Percentiles rank a stretch among this genome's conserved stretches.
phyloP scores from a whole-genome alignment of 176 grass and related monocot genomes.

The Musa schizocarpa region DNA sequence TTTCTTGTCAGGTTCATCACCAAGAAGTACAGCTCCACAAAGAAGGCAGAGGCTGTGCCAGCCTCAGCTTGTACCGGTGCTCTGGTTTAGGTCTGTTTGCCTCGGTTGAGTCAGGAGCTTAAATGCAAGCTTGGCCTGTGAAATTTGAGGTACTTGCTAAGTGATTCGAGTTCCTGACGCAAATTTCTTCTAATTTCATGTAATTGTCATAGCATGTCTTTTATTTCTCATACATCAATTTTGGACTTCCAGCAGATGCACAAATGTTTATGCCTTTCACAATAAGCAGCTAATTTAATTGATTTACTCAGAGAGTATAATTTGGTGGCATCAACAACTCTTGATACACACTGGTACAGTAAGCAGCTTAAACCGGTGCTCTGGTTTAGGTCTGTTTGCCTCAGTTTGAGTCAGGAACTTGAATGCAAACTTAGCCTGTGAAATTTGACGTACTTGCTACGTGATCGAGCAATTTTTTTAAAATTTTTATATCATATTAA shows the following conservation, averaged over 20 bases:
- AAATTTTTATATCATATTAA: no score
- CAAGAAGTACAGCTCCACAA: conserved; percentile 79
- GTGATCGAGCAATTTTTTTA: no score
- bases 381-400: conserved; percentile 16
- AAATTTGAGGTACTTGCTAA: neutral
- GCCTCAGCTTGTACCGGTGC: conserved; percentile 67
- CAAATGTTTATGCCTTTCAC: no score
- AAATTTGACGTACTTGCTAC: neutral
- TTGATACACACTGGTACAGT: no score
- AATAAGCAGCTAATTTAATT: conserved; percentile 26
- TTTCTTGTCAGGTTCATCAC: conserved; percentile 54
- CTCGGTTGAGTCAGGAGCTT: neutral
- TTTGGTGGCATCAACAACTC: no score
- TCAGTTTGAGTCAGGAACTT: neutral
- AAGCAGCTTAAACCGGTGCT: conserved; percentile 60
- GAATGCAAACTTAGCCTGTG: neutral
- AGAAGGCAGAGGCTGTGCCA: conserved; percentile 54
- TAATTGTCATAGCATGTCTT: neutral
- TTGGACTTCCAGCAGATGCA: no score
- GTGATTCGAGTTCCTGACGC: neutral
- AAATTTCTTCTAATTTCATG: neutral
- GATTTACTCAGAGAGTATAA: no score
- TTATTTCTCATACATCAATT: neutral
- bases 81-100: conserved; percentile 19
- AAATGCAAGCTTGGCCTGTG: neutral